Evolutionary conservation across 176 grass and related monocot species (phyloP).

Genomic region (Themeda triandra): DNA sequence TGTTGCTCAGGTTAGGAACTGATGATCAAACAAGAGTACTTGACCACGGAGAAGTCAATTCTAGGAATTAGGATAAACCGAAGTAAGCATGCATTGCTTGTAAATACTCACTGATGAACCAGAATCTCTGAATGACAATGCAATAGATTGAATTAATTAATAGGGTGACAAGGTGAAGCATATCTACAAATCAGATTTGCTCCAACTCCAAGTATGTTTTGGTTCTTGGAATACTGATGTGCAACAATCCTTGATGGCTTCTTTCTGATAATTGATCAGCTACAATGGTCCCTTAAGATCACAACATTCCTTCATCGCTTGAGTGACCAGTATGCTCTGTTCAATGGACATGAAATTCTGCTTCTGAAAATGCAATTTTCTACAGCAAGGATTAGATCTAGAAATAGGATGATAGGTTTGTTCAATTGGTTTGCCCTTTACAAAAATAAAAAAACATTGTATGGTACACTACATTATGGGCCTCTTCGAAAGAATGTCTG

Average conservation of each 20-base stretch:
- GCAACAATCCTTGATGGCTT: background rate
- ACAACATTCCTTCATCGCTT: background rate
- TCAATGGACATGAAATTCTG: constrained; percentile 32
- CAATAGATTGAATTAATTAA: constrained; percentile 32
- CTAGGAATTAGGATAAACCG: constrained; percentile 24
- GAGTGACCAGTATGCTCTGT: constrained; percentile 23
- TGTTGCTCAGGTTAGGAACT: constrained; percentile 31
- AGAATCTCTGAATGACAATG: constrained; percentile 20
- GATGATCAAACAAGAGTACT: constrained; percentile 33
- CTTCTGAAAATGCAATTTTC: constrained; percentile 32
- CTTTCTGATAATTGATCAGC: constrained; percentile 23
- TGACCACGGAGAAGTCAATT: constrained; percentile 21
- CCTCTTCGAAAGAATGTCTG: constrained; percentile 8
- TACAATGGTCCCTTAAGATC: constrained; percentile 16
- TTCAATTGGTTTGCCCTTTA: constrained; percentile 33
- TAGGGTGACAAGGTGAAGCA: constrained; percentile 39
- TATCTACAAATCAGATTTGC: constrained; percentile 23
- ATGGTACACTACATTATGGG: constrained; percentile 11
- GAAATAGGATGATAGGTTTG: constrained; percentile 26
- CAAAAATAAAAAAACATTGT: constrained; percentile 9
- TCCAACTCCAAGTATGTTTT: constrained; percentile 38
- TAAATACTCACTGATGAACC: constrained; percentile 34
- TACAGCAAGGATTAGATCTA: constrained; percentile 27
- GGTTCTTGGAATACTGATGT: constrained; percentile 20
- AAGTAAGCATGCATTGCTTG: constrained; percentile 33